Percentiles rank a stretch among this genome's conserved stretches.
Conservation (phyloP, 176 grass and related monocot species). For the Rhynchospora pubera region DNA sequence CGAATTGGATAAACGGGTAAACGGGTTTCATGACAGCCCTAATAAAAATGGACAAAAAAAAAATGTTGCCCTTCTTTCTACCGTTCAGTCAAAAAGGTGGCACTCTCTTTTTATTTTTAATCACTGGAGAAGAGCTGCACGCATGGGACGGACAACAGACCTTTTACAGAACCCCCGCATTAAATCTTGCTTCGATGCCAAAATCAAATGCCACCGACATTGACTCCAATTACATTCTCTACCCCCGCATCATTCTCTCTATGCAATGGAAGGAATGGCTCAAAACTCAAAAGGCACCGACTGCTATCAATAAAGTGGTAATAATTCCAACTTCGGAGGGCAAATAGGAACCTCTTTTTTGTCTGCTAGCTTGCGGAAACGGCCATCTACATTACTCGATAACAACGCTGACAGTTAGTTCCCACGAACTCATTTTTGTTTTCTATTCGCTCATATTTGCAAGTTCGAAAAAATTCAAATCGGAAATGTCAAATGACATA, state of each 20-base stretch:
- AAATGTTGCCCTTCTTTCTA: no score
- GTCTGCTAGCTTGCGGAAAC: not conserved
- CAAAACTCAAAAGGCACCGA: conserved; percentile 12
- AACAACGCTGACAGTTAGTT: not conserved
- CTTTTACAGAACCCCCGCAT: not conserved
- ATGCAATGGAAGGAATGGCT: no score
- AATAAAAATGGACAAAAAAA: no score
- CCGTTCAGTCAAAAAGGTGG: no score
- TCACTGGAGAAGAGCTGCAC: not conserved
- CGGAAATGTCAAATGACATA: not conserved
- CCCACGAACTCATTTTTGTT: not conserved
- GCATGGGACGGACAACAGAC: not conserved
- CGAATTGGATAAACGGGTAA: no score
- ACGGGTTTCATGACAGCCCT: no score
- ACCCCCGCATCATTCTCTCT: not conserved
- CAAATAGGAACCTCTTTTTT: not conserved
- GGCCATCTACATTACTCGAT: conserved; percentile 8
- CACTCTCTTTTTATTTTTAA: not conserved
- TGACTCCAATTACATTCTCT: not conserved
- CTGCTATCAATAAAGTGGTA: not conserved
- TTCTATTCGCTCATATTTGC: not conserved
- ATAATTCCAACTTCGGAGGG: not conserved
- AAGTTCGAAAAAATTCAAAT: conserved; percentile 4
- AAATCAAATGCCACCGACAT: not conserved
- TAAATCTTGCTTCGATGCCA: not conserved